Conservation (phyloP, 1,284 basidiomycete genomes). For the Trametes polyzona region DNA sequence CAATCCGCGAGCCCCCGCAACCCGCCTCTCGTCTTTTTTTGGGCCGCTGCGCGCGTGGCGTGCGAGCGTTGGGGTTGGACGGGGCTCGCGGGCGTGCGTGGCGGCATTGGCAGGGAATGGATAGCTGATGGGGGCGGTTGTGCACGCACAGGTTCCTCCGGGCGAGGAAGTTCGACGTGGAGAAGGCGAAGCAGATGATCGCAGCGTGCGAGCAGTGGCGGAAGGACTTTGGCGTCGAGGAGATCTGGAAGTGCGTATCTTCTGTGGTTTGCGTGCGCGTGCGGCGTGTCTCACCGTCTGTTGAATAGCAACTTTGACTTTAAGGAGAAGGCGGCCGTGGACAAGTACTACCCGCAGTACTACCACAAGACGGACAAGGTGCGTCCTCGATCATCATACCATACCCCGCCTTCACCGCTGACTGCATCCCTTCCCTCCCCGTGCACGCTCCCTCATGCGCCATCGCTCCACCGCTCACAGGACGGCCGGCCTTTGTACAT, state of each 20-base stretch:
- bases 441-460: not conserved
- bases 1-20: not conserved
- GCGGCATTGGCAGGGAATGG: not conserved
- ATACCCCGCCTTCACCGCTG: not conserved
- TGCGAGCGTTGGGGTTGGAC: not conserved
- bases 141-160: conserved; percentile 76
- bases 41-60: not conserved
- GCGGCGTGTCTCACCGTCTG: not conserved
- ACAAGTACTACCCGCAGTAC: conserved; percentile 95
- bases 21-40: conserved; percentile 18
- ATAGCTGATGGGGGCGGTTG: not conserved
- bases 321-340: conserved; percentile 81
- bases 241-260: conserved; percentile 78
- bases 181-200: conserved; percentile 86
- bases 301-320: conserved; percentile 82
- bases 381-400: conserved; percentile 11
- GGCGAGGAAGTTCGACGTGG: conserved; percentile 91
- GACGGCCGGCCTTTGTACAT: conserved; percentile 97
- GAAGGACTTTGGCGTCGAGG: conserved; percentile 86
- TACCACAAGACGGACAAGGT: conserved; percentile 98
- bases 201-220: conserved; percentile 88
- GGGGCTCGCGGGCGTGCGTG: not conserved
- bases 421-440: not conserved
- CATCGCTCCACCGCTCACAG: conserved; percentile 41
- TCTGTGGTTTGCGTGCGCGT: not conserved